phyloP scores from a whole-genome alignment of 805 yeast genomes.

The Starmerella floris region DNA sequence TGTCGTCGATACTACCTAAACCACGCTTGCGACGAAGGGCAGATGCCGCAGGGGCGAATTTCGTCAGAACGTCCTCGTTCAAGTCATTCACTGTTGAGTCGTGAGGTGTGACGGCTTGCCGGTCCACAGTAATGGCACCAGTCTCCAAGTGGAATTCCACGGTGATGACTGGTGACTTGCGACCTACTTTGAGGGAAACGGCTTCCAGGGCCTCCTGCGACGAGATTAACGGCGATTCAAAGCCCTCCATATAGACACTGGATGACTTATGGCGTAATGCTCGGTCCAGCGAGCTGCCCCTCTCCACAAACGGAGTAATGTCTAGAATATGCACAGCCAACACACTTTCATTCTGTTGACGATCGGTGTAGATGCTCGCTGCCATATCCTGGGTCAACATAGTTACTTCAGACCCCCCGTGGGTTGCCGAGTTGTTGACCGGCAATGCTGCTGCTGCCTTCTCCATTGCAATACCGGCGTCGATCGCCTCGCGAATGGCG shows the following conservation, averaged over 20 bases:
- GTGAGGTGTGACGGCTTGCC: slow-evolving; percentile 36
- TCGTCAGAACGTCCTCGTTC: neutral
- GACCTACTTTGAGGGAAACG: slow-evolving; percentile 40
- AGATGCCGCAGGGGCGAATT: slow-evolving; percentile 7
- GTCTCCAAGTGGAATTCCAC: slow-evolving; percentile 69
- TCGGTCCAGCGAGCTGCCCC: slow-evolving; percentile 67
- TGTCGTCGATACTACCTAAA: slow-evolving; percentile 8
- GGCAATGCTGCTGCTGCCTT: slow-evolving; percentile 3
- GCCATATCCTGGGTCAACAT: slow-evolving; percentile 12
- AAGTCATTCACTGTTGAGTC: neutral
- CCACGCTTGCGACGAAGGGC: slow-evolving; percentile 13
- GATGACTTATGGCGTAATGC: slow-evolving; percentile 84
- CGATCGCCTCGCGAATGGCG: slow-evolving; percentile 31
- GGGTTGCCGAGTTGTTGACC: neutral
- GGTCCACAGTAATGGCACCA: slow-evolving; percentile 53
- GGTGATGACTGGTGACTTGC: slow-evolving; percentile 53
- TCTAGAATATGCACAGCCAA: slow-evolving; percentile 81
- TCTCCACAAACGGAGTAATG: slow-evolving; percentile 54
- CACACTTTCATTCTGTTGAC: slow-evolving; percentile 41
- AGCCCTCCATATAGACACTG: slow-evolving; percentile 62
- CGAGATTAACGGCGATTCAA: slow-evolving; percentile 50
- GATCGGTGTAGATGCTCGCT: slow-evolving; percentile 4
- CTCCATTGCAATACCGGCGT: slow-evolving; percentile 15
- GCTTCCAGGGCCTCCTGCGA: slow-evolving; percentile 30
- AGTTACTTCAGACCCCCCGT: neutral